Percentiles rank a stretch among this genome's conserved stretches.
Evolutionary conservation across 2,329 filamentous ascomycete species (phyloP).

Genomic region (Aaosphaeria pasadenensis): DNA sequence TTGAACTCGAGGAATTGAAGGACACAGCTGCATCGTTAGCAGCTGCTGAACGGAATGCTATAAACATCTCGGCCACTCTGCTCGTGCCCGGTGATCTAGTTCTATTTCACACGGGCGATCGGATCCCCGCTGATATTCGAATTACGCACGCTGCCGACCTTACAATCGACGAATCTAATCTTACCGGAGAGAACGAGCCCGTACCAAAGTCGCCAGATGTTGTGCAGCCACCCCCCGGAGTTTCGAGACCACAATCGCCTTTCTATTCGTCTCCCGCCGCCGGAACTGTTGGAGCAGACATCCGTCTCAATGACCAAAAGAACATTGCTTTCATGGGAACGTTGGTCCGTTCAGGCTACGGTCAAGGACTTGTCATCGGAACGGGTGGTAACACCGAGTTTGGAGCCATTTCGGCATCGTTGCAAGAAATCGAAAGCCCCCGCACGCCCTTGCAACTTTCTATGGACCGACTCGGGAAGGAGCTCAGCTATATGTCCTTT

Average conservation of each 20-base stretch:
- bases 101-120: constrained; percentile 90
- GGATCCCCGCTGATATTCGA: constrained; percentile 92
- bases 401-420: constrained; percentile 89
- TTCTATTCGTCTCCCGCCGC: constrained; percentile 58
- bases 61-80: constrained; percentile 80
- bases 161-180: constrained; percentile 92
- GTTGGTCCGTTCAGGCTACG: constrained; percentile 88
- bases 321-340: constrained; percentile 99
- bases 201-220: constrained; percentile 73
- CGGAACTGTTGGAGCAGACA: constrained; percentile 61
- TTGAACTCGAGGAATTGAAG: constrained; percentile 51
- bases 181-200: constrained; percentile 95
- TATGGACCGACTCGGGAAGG: constrained; percentile 96
- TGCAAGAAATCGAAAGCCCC: constrained; percentile 93
- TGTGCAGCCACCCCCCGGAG: constrained; percentile 40
- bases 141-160: constrained; percentile 88
- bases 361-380: constrained; percentile 94
- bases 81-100: constrained; percentile 92
- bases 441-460: constrained; percentile 90
- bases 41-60: constrained; percentile 68
- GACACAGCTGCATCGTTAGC: constrained; percentile 60
- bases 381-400: constrained; percentile 94
- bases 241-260: constrained; percentile 51
- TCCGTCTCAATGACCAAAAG: constrained; percentile 69
- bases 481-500: constrained; percentile 96